These are phyloP conservation scores for Gossypium rotundifolium DNA, from an alignment of 345 rosid genomes.

Conservation along the genomic window DNA sequence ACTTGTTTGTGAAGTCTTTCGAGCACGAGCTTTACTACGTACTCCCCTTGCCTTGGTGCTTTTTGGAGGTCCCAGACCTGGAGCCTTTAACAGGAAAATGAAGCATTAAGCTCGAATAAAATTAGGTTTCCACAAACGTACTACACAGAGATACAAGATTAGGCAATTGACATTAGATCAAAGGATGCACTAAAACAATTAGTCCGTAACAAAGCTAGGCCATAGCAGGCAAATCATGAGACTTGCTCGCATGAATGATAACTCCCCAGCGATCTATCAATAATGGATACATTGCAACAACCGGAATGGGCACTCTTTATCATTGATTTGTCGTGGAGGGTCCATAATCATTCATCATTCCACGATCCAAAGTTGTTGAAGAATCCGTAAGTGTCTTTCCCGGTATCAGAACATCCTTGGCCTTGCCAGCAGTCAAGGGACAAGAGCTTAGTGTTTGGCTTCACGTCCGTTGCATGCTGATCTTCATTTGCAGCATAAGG, in stretches of 20 bases:
- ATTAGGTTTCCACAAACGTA: no score
- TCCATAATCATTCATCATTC: constrained; percentile 49
- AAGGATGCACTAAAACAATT: not conserved
- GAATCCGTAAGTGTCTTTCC: constrained; percentile 42
- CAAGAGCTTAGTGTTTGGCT: constrained; percentile 48
- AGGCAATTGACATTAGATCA: no score
- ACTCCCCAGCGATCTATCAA: not conserved
- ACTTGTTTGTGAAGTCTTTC: no score
- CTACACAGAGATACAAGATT: no score
- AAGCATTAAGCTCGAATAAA: no score
- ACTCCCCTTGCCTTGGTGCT: no score
- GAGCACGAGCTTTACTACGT: no score
- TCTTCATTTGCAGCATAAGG: constrained; percentile 38
- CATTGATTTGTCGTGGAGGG: constrained; percentile 38
- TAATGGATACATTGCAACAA: not conserved
- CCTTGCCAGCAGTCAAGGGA: constrained; percentile 72
- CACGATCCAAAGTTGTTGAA: constrained; percentile 41
- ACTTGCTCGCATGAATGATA: not conserved
- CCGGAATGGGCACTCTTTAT: not conserved
- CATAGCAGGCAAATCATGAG: not conserved
- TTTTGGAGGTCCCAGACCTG: no score
- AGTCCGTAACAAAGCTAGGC: not conserved
- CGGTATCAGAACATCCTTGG: constrained; percentile 45
- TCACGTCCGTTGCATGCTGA: constrained; percentile 36
- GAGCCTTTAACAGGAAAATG: no score